Evolutionary conservation across 2,329 filamentous ascomycete genomes (phyloP), one percentile per base, ranked within the genome.

Genomic region (Plectosphaerella plurivora): DNA sequence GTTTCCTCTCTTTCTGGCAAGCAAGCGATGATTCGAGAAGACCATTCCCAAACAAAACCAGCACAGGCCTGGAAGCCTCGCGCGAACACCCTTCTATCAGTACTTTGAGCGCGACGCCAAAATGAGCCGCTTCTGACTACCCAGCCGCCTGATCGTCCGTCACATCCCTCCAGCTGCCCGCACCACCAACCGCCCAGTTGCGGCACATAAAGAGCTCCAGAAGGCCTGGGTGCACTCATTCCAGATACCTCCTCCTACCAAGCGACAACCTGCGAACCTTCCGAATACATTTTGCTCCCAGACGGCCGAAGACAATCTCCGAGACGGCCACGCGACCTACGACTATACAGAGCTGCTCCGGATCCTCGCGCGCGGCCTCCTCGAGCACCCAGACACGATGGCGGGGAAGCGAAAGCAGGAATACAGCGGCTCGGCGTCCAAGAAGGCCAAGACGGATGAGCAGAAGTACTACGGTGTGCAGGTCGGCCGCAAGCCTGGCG

Each of bases 401-500:
- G 24, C 35, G 51, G 55, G 53, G 20, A 69, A 67, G 59, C 28
- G 28, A 33, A 33, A 65, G 62, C 51, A 67, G 61, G 46, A 71
- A 68, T 55, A 63, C 65, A 36, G 47, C 57, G 35, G 65, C 50
- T 47, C 47, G 45, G 42, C 58, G 15, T 60, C 65, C 16, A 78
- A 74, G 63, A 81, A 80, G 65, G 70, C 75, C 52, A 81, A 78
- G 67, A 64, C 66, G 45, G 76, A 78, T 47, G 51, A 62, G 52
- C 73, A 73, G 54, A 87, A 86, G 60, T 88, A 74, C 63, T 88
- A 88, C 62, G 84, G 80, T 20, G 84, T 88, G 28, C 74, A 75
- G 44, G 73, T 70, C 39, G 84, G 84, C 15, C 72, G 74, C 55
- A 68, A 65, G 12, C 81, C 82, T 0, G 83, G 84, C 8, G 78